Evolutionary conservation across 441 rosid species (phyloP).

Genomic region (Aquilaria agallochum): DNA sequence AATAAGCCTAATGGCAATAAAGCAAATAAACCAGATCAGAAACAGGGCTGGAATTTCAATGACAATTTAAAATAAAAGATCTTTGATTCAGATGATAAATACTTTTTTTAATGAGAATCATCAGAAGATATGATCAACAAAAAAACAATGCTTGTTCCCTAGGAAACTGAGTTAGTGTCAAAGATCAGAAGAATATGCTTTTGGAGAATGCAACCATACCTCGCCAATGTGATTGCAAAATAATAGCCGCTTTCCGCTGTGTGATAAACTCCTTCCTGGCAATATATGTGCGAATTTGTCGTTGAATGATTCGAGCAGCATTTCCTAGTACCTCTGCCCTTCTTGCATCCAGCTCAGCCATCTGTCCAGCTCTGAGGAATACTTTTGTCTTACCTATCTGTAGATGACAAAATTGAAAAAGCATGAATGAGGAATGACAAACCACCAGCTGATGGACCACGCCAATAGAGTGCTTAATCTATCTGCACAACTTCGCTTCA

Average conservation of each 20-base stretch:
- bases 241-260: constrained; percentile 77
- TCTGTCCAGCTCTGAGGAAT: constrained; percentile 99
- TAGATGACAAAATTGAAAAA: constrained; percentile 7
- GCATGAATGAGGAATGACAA: too few relatives aligned
- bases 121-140: background rate
- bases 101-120: background rate
- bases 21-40: too few relatives aligned
- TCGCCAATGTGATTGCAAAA: constrained; percentile 83
- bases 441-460: too few relatives aligned
- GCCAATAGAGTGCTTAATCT: too few relatives aligned
- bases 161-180: too few relatives aligned
- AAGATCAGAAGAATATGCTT: too few relatives aligned
- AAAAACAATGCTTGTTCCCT: constrained; percentile 3
- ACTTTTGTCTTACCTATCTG: constrained; percentile 96
- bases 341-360: constrained; percentile 99
- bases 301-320: constrained; percentile 97
- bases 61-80: background rate
- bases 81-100: background rate
- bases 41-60: background rate
- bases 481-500: too few relatives aligned
- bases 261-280: constrained; percentile 86
- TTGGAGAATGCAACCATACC: constrained; percentile 39
- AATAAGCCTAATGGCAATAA: constrained; percentile 46
- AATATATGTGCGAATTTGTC: constrained; percentile 79
- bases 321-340: constrained; percentile 99